phyloP scores from a whole-genome alignment of 164 flowering plant species.

The Protea cynaroides region DNA sequence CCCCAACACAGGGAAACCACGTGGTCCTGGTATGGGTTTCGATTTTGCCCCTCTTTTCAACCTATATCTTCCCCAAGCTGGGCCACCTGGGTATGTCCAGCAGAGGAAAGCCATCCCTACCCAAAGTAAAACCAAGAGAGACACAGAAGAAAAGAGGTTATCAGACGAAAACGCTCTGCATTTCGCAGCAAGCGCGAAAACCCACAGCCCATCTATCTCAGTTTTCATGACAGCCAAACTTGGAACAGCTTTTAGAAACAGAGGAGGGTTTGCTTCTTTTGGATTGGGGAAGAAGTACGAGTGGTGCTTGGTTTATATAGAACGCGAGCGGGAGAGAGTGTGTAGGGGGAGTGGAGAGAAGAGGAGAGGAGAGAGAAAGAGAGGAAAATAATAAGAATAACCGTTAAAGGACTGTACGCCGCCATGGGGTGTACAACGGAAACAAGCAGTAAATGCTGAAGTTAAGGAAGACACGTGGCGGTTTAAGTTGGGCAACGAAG shows the following conservation, averaged over 20 bases:
- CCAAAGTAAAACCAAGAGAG: conserved; percentile 16
- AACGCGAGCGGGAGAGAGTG: not conserved
- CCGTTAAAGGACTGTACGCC: conserved; percentile 2
- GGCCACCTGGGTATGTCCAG: conserved; percentile 54
- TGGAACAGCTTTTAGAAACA: not conserved
- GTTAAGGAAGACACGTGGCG: too few relatives aligned
- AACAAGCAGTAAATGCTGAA: too few relatives aligned
- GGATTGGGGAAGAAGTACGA: not conserved
- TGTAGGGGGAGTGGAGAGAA: not conserved
- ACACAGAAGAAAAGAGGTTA: conserved; percentile 1
- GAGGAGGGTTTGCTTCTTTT: not conserved
- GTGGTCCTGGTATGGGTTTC: conserved; percentile 32
- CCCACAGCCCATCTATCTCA: conserved; percentile 28
- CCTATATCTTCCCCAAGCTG: conserved; percentile 53
- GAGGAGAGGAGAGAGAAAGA: not conserved
- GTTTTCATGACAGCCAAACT: conserved; percentile 25
- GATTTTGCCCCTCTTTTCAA: conserved; percentile 1
- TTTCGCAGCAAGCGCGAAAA: conserved; percentile 31
- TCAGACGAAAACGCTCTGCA: conserved; percentile 21
- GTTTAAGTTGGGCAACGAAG: too few relatives aligned
- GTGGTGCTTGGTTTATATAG: conserved; percentile 6
- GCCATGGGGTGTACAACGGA: not conserved
- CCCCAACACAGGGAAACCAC: conserved; percentile 37
- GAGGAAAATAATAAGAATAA: not conserved
- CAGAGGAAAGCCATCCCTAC: conserved; percentile 18